phyloP scores from a whole-genome alignment of 2,329 filamentous ascomycete genomes.

The Colletotrichum australisinense region DNA sequence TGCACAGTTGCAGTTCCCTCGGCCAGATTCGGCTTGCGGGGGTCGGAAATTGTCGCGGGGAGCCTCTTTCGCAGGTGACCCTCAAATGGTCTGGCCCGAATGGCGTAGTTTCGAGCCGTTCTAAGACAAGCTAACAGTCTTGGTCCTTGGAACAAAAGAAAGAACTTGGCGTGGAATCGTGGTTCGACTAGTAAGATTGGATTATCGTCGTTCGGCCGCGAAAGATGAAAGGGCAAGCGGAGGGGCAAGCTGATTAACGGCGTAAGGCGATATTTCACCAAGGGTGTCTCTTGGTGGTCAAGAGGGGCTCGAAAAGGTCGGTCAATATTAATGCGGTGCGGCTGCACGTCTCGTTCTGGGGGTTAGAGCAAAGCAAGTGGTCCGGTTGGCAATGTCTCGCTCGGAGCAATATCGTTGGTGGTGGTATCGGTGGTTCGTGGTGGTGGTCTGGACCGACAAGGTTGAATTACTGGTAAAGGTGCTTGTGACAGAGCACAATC shows the following conservation, averaged over 20 bases:
- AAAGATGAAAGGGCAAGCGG: conserved; percentile 12
- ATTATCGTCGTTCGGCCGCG: conserved; percentile 5
- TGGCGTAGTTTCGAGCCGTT: background rate
- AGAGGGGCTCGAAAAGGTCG: background rate
- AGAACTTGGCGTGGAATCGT: background rate
- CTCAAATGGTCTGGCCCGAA: conserved; percentile 1
- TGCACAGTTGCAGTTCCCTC: conserved; percentile 18
- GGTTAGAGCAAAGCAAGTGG: background rate
- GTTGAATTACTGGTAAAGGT: conserved; percentile 15
- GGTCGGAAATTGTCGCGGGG: conserved; percentile 7
- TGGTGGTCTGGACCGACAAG: conserved; percentile 19
- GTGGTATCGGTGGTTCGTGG: background rate
- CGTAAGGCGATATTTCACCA: background rate
- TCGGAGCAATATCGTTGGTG: conserved; percentile 1
- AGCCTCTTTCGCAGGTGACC: background rate
- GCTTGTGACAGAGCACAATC: conserved; percentile 17
- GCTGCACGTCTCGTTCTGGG: background rate
- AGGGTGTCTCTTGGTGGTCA: background rate
- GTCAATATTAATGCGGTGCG: background rate
- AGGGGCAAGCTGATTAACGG: background rate
- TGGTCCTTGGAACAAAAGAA: background rate
- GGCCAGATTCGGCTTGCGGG: conserved; percentile 15
- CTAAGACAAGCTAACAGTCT: background rate
- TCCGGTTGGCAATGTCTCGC: conserved; percentile 19
- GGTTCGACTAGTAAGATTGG: conserved; percentile 6